Evolutionary conservation across 352 stramenopile species (phyloP).

Genomic region (Pythium myriotylum): DNA sequence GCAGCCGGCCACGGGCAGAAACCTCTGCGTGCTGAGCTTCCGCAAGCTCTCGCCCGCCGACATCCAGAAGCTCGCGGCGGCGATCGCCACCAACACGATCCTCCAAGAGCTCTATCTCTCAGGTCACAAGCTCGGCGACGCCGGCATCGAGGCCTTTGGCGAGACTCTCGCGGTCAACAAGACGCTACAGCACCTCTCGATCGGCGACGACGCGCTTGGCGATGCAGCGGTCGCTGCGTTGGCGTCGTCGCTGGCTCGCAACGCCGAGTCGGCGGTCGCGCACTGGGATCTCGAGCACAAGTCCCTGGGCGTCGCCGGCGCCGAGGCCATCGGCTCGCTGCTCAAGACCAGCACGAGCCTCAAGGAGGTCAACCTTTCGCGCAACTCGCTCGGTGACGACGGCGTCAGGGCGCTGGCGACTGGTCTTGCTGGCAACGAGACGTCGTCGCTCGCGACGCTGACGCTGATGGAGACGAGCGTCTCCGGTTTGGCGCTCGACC

Average conservation of each 20-base stretch:
- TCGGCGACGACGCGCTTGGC: conserved; percentile 62
- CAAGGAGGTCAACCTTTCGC: conserved; percentile 53
- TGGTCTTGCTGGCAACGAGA: conserved; percentile 42
- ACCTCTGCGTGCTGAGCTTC: conserved; percentile 75
- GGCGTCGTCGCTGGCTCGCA: conserved; percentile 52
- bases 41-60: conserved; percentile 65
- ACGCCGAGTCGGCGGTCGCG: conserved; percentile 53
- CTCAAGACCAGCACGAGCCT: conserved; percentile 51
- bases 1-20: conserved; percentile 61
- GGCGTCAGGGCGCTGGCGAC: conserved; percentile 42
- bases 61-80: conserved; percentile 45
- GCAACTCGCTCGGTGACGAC: conserved; percentile 58
- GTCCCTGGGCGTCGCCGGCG: conserved; percentile 47
- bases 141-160: conserved; percentile 55
- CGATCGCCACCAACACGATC: conserved; percentile 56
- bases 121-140: conserved; percentile 53
- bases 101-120: conserved; percentile 82
- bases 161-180: conserved; percentile 68
- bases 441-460: conserved; percentile 38
- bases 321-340: conserved; percentile 49
- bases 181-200: conserved; percentile 66
- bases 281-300: conserved; percentile 81
- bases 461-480: conserved; percentile 51
- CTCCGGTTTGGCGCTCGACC: conserved; percentile 46
- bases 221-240: conserved; percentile 51